A percentile compares a stretch with the other conserved stretches of the same genome.
These are phyloP conservation scores for Paulownia fortunei DNA, from an alignment of 257 asterid species.

Conservation along the genomic window DNA sequence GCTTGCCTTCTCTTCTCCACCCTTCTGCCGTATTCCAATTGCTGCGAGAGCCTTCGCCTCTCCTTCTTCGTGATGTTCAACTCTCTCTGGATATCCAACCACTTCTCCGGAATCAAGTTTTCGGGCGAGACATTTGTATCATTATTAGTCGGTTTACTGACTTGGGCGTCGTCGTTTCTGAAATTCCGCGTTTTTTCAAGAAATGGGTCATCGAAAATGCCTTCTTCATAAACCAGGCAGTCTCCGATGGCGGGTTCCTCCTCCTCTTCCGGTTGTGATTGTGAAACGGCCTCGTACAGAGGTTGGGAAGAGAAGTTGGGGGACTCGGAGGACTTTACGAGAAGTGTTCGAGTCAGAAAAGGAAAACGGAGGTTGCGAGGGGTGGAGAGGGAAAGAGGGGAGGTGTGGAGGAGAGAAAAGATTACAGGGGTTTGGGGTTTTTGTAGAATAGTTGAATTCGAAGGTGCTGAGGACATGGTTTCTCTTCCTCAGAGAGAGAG, in stretches of 20 bases:
- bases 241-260: conserved; percentile 74
- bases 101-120: conserved; percentile 80
- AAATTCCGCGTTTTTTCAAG: conserved; percentile 30
- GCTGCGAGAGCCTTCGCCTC: conserved; percentile 64
- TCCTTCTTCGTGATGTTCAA: conserved; percentile 86
- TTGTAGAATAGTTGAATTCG: conserved; percentile 35
- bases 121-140: conserved; percentile 50
- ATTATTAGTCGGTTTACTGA: conserved; percentile 20
- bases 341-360: conserved; percentile 13
- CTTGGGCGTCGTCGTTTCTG: not conserved
- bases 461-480: conserved; percentile 36
- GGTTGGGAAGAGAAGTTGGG: conserved; percentile 41
- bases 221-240: conserved; percentile 90
- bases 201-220: conserved; percentile 78
- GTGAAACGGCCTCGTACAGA: conserved; percentile 32
- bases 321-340: conserved; percentile 8
- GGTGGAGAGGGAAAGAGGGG: conserved; percentile 30
- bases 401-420: conserved; percentile 22
- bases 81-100: conserved; percentile 72
- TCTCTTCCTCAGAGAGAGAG: not conserved
- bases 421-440: conserved; percentile 42
- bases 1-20: conserved; percentile 67
- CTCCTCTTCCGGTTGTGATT: conserved; percentile 36
- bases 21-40: conserved; percentile 69
- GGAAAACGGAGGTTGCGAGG: conserved; percentile 32